Evolutionary conservation across 306 rosid genomes (phyloP).

Genomic region (Vigna angularis): DNA sequence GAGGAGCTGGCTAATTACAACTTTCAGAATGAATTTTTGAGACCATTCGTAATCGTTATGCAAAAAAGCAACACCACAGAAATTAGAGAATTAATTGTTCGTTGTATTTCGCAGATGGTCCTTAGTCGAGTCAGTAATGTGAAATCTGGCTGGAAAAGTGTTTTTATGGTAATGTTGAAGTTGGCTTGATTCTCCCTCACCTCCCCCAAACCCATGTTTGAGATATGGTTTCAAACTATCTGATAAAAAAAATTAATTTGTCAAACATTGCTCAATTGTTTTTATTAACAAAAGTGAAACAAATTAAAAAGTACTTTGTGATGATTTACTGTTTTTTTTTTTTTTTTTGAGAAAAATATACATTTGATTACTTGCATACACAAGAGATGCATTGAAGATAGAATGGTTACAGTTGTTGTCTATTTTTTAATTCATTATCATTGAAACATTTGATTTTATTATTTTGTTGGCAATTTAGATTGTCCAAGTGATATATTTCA

Average conservation of each 20-base stretch:
- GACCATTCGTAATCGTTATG: slow-evolving; percentile 98
- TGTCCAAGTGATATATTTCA: slow-evolving; percentile 13
- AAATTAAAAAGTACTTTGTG: slow-evolving; percentile 13
- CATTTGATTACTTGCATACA: not conserved
- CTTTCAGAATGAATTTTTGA: slow-evolving; percentile 95
- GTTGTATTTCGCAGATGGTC: slow-evolving; percentile 99
- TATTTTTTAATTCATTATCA: slow-evolving; percentile 6
- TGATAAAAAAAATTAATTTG: slow-evolving; percentile 29
- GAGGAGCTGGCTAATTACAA: slow-evolving; percentile 99
- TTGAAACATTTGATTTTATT: slow-evolving; percentile 4
- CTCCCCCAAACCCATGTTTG: not conserved
- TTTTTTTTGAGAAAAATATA: not conserved
- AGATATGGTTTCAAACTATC: slow-evolving; percentile 30
- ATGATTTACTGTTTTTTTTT: slow-evolving; percentile 30
- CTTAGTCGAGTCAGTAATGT: slow-evolving; percentile 96
- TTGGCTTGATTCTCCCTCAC: not conserved
- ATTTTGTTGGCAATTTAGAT: slow-evolving; percentile 30
- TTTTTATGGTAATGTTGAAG: slow-evolving; percentile 78
- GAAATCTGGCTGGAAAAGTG: slow-evolving; percentile 99
- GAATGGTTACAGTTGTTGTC: not conserved
- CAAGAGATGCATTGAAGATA: not conserved
- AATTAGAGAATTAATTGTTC: slow-evolving; percentile 92
- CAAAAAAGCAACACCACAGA: slow-evolving; percentile 89
- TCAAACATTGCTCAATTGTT: slow-evolving; percentile 29
- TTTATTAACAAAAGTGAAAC: slow-evolving; percentile 15